Evolutionary conservation across 176 grass and related monocot species (phyloP).

Genomic region (Triticum timopheevii): DNA sequence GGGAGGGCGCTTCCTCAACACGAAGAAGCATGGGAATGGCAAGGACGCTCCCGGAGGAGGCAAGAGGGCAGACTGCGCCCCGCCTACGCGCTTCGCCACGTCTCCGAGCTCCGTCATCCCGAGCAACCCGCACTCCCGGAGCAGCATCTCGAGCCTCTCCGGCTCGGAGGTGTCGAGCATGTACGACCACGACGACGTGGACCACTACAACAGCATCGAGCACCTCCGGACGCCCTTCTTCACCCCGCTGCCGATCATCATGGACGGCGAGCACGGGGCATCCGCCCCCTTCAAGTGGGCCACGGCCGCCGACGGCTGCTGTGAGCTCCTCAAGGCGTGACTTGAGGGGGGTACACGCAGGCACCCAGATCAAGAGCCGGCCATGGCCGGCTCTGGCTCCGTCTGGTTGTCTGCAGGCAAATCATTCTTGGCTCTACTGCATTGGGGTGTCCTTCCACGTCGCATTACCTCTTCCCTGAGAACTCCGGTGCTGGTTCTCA

Average conservation of each 20-base stretch:
- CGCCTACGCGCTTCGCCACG: neutral
- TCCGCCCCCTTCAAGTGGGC: constrained; percentile 61
- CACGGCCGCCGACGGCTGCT: constrained; percentile 51
- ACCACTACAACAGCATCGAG: constrained; percentile 42
- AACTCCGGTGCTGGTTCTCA: constrained; percentile 33
- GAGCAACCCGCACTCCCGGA: constrained; percentile 30
- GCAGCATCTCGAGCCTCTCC: constrained; percentile 55
- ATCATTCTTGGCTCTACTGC: constrained; percentile 98
- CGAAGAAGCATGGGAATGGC: constrained; percentile 42
- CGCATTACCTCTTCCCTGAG: constrained; percentile 35
- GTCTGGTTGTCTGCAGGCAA: constrained; percentile 76
- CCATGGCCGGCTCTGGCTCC: constrained; percentile 33
- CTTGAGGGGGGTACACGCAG: constrained; percentile 28
- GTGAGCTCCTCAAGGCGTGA: constrained; percentile 83
- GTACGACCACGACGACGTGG: constrained; percentile 39
- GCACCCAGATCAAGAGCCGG: constrained; percentile 26
- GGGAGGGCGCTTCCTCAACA: constrained; percentile 95
- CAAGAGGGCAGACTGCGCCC: constrained; percentile 4
- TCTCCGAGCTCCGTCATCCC: constrained; percentile 44
- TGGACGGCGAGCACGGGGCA: constrained; percentile 50
- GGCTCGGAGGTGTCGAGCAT: constrained; percentile 75
- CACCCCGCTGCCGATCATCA: constrained; percentile 63
- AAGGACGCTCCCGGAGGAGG: neutral
- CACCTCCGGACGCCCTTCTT: constrained; percentile 62
- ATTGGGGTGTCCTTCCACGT: constrained; percentile 37